phyloP scores from a whole-genome alignment of 768 basidiomycete species.

The Neoboletus subvelutipes region DNA sequence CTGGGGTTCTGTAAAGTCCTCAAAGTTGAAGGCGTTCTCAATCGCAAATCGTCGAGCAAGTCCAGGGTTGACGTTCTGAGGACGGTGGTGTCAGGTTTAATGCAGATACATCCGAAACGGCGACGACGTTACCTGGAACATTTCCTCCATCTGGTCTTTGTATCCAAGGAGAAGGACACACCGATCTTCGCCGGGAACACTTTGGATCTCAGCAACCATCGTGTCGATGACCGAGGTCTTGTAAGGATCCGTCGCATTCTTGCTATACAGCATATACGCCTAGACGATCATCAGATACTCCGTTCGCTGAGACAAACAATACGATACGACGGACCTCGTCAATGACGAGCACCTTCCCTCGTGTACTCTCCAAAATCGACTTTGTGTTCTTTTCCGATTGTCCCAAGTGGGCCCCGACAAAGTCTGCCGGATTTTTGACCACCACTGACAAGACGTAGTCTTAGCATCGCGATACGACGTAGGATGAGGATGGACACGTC shows the following conservation, averaged over 20 bases:
- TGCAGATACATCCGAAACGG: neutral
- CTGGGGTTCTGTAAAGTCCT: slow-evolving; percentile 59
- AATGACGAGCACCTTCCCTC: slow-evolving; percentile 70
- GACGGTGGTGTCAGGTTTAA: neutral
- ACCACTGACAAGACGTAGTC: slow-evolving; percentile 43
- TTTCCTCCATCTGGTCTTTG: slow-evolving; percentile 63
- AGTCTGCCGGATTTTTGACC: slow-evolving; percentile 68
- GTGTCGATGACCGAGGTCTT: slow-evolving; percentile 75
- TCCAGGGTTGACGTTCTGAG: slow-evolving; percentile 70
- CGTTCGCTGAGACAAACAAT: neutral
- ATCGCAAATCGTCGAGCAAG: slow-evolving; percentile 65
- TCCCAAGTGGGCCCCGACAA: slow-evolving; percentile 57
- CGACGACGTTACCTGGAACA: slow-evolving; percentile 60
- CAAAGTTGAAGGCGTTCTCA: slow-evolving; percentile 66
- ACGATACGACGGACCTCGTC: slow-evolving; percentile 50
- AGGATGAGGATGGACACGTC: too few species aligned
- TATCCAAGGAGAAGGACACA: slow-evolving; percentile 69
- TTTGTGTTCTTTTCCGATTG: slow-evolving; percentile 66
- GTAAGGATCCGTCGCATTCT: slow-evolving; percentile 44
- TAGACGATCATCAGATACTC: slow-evolving; percentile 23
- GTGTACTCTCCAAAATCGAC: slow-evolving; percentile 54
- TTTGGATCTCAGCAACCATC: slow-evolving; percentile 73
- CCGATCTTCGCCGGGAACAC: slow-evolving; percentile 65
- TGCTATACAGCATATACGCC: slow-evolving; percentile 69
- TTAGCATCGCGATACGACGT: neutral